These are phyloP conservation scores for Asterophora parasitica DNA, from an alignment of 768 basidiomycete species.

Conservation along the genomic window DNA sequence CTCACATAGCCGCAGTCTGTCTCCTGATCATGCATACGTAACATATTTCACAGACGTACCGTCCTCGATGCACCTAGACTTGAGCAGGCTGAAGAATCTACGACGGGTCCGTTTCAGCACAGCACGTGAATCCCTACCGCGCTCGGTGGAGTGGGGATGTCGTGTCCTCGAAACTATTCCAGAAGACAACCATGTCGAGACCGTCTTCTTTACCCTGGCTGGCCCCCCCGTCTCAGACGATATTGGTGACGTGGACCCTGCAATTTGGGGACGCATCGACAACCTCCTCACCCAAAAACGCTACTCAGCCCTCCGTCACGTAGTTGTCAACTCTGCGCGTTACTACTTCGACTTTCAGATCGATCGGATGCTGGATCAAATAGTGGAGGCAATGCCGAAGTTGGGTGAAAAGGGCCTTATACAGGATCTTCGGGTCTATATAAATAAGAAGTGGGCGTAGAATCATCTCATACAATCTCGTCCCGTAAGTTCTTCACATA, in stretches of 20 bases:
- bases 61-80: background rate
- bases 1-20: background rate
- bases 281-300: background rate
- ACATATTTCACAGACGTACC: background rate
- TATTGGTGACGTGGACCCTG: background rate
- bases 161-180: slow-evolving; percentile 1
- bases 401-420: background rate
- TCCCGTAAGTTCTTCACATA: too few species aligned
- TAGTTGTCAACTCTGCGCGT: background rate
- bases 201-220: background rate
- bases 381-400: background rate
- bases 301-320: background rate
- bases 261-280: background rate
- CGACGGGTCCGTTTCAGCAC: background rate
- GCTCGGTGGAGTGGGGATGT: background rate
- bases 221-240: background rate
- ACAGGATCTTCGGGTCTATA: too few species aligned
- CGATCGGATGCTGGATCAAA: background rate
- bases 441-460: too few species aligned
- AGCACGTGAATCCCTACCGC: background rate
- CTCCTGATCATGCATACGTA: background rate
- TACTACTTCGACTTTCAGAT: background rate
- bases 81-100: background rate
- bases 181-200: slow-evolving; percentile 1
- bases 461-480: too few species aligned